Conservation (phyloP, 805 yeast genomes). For the Jamesozyma piceae region DNA sequence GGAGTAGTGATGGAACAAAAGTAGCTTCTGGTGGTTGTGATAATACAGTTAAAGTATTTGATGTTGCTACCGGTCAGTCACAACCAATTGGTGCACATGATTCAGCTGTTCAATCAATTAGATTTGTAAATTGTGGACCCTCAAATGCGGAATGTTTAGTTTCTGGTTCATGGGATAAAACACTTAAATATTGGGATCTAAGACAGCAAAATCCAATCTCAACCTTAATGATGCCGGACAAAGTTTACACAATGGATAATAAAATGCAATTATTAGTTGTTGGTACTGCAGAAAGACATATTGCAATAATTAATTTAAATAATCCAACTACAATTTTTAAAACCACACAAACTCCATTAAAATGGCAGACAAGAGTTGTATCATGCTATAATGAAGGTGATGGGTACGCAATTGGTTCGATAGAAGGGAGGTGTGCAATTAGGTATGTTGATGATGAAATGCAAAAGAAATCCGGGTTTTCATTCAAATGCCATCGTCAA, state of each 20-base stretch:
- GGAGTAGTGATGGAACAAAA: slow-evolving; percentile 81
- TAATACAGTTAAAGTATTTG: slow-evolving; percentile 76
- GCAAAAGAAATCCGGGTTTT: slow-evolving; percentile 64
- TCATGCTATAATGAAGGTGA: slow-evolving; percentile 85
- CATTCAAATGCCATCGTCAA: slow-evolving; percentile 92
- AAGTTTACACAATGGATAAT: slow-evolving; percentile 84
- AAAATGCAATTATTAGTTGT: slow-evolving; percentile 75
- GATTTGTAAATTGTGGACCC: slow-evolving; percentile 81
- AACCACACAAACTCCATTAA: slow-evolving; percentile 63
- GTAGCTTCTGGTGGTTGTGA: slow-evolving; percentile 87
- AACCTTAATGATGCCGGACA: slow-evolving; percentile 75
- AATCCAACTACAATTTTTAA: slow-evolving; percentile 78
- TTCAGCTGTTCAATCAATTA: slow-evolving; percentile 63
- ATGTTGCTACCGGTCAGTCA: slow-evolving; percentile 69
- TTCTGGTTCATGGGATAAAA: slow-evolving; percentile 94
- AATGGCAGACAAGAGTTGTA: slow-evolving; percentile 78
- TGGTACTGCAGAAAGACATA: slow-evolving; percentile 87
- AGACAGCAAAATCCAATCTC: slow-evolving; percentile 76
- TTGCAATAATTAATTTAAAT: slow-evolving; percentile 67
- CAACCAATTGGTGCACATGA: slow-evolving; percentile 83
- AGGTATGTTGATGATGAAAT: slow-evolving; percentile 82
- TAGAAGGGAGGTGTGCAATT: slow-evolving; percentile 93
- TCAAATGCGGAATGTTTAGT: slow-evolving; percentile 69
- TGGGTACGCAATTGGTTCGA: slow-evolving; percentile 86
- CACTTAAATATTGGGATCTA: slow-evolving; percentile 89